These are phyloP conservation scores for Mortierella polycephala DNA, from an alignment of 371 early-diverging fungal species.

Conservation along the genomic window DNA sequence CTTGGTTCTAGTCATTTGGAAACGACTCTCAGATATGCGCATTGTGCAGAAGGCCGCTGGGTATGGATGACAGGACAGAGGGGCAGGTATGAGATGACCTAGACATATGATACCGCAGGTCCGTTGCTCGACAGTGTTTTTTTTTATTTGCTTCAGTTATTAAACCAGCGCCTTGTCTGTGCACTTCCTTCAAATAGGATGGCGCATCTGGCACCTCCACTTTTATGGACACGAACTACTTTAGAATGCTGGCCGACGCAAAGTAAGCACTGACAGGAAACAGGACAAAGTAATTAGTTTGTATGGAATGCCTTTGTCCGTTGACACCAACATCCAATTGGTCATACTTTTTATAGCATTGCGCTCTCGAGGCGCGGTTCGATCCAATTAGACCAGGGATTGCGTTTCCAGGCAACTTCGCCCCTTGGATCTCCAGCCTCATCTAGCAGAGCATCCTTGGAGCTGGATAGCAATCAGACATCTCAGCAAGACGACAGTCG, in stretches of 20 bases:
- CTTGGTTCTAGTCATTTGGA: conserved; percentile 20
- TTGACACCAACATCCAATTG: not conserved
- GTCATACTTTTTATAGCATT: conserved; percentile 12
- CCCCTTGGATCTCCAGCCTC: conserved; percentile 36
- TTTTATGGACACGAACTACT: conserved; percentile 76
- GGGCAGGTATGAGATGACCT: conserved; percentile 24
- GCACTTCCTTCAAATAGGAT: conserved; percentile 8
- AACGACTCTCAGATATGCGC: conserved; percentile 32
- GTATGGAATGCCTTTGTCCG: conserved; percentile 1
- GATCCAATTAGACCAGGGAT: conserved; percentile 13
- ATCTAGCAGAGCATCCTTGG: conserved; percentile 37
- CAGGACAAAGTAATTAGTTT: not conserved
- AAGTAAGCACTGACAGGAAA: conserved; percentile 48
- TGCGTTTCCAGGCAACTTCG: conserved; percentile 8
- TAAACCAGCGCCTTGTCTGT: no score
- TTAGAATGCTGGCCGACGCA: conserved; percentile 65
- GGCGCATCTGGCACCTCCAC: not conserved
- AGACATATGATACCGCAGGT: no score
- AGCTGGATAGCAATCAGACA: conserved; percentile 17
- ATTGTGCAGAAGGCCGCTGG: conserved; percentile 35
- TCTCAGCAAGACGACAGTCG: not conserved
- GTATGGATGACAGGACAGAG: conserved; percentile 16
- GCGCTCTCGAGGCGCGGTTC: conserved; percentile 40
- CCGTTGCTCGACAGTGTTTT: no score
- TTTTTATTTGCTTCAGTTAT: no score